These are phyloP conservation scores for Mycosphaerella arachidis DNA, from an alignment of 2,329 filamentous ascomycete species.

Conservation along the genomic window DNA sequence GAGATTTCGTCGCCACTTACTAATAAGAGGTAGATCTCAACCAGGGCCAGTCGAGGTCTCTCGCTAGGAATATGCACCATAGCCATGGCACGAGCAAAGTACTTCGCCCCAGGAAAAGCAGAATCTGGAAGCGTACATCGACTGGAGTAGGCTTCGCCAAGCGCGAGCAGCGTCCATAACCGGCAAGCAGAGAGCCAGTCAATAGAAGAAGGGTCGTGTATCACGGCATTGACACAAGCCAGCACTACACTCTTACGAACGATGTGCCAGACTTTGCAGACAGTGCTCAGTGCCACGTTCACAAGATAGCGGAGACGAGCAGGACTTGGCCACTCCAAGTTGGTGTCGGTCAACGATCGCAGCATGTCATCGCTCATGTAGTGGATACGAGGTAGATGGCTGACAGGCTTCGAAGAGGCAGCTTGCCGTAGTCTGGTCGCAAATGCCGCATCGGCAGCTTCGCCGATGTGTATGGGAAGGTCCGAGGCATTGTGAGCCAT, in stretches of 20 bases:
- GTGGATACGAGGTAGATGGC: conserved; percentile 34
- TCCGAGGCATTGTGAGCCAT: conserved; percentile 29
- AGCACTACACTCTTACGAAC: conserved; percentile 39
- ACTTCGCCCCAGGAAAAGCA: conserved; percentile 42
- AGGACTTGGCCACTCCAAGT: conserved; percentile 39
- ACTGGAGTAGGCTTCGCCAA: conserved; percentile 46
- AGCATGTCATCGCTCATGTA: conserved; percentile 34
- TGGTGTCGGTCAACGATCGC: conserved; percentile 32
- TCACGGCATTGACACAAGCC: conserved; percentile 36
- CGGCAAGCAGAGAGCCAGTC: conserved; percentile 39
- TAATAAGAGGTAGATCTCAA: conserved; percentile 44
- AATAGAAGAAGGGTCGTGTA: conserved; percentile 34
- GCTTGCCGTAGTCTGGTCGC: conserved; percentile 36
- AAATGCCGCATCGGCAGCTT: conserved; percentile 38
- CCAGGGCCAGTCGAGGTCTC: conserved; percentile 40
- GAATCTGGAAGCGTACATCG: conserved; percentile 33
- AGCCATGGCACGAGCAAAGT: conserved; percentile 41
- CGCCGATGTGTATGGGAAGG: conserved; percentile 36
- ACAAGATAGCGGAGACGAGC: conserved; percentile 38
- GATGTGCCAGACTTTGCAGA: conserved; percentile 42
- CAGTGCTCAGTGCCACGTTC: conserved; percentile 41
- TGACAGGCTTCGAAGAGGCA: conserved; percentile 22
- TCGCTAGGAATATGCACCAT: conserved; percentile 41
- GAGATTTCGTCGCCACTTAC: conserved; percentile 32
- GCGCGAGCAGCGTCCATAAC: conserved; percentile 43